These are phyloP conservation scores for Eutypa lata DNA, from an alignment of 2,329 filamentous ascomycete species.

Conservation along the genomic window DNA sequence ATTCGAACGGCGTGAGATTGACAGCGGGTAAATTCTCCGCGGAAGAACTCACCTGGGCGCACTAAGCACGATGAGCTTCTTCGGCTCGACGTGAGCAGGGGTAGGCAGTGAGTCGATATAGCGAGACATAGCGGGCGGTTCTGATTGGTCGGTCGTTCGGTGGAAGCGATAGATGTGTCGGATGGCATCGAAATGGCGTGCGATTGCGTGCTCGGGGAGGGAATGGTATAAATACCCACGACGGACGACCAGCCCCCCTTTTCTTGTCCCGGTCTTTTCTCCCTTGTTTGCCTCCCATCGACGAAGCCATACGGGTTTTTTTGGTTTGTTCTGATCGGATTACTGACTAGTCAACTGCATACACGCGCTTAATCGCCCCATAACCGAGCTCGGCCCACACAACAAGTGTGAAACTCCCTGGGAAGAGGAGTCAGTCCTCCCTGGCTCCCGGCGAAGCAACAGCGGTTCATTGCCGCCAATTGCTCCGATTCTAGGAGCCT, in stretches of 20 bases:
- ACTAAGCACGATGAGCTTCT: conserved; percentile 35
- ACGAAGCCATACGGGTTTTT: too few relatives aligned
- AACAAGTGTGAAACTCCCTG: too few relatives aligned
- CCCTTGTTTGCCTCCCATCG: too few relatives aligned
- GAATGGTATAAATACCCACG: not conserved
- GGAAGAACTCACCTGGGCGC: conserved; percentile 29
- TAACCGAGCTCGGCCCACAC: too few relatives aligned
- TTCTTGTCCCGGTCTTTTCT: too few relatives aligned
- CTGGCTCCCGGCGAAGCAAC: too few relatives aligned
- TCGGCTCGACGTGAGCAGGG: conserved; percentile 26
- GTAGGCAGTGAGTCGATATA: conserved; percentile 31
- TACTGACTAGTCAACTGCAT: too few relatives aligned
- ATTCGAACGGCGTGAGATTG: not conserved
- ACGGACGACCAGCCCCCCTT: not conserved
- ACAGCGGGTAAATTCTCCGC: not conserved
- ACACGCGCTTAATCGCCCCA: too few relatives aligned
- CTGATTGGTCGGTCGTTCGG: not conserved
- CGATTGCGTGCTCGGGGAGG: conserved; percentile 12
- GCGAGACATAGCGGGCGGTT: conserved; percentile 26
- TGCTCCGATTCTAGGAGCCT: too few relatives aligned
- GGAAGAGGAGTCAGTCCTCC: too few relatives aligned
- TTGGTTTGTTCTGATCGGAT: too few relatives aligned
- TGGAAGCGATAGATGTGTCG: not conserved
- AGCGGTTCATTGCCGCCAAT: too few relatives aligned
- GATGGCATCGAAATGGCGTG: conserved; percentile 6